Evolutionary conservation across 257 asterid genomes (phyloP), one percentile per base, ranked within the genome.

Genomic region (Scutellaria galericulata): DNA sequence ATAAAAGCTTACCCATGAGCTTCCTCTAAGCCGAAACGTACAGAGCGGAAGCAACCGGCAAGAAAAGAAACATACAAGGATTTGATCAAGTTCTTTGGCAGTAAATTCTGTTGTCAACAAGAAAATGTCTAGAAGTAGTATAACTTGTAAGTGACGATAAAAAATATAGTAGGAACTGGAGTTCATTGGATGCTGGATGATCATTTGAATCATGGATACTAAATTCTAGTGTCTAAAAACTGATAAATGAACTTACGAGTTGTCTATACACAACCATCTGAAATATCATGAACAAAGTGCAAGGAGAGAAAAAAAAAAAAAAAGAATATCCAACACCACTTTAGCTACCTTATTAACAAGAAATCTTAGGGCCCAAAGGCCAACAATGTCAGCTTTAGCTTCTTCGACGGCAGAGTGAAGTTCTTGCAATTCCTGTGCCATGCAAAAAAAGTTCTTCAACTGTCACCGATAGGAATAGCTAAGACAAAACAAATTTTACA

Each of bases 361-460:
- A 86, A 91, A 91, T 75, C 88, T 83, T 74, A 94, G 87, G 66
- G 99, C 95, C 99, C 99, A 94, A 70, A 94, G 93, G 71, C 99
- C 99, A 58, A 91, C 99, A 75, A 94, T 91, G 85, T 94, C 99
- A 13, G 98, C 99, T 84, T 94, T 94, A 63, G 99, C 97, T 86
- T 94, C 99, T 85, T 94, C 99, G 46, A 94, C 63, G 68, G 97
- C 85, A 6, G 99, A 89, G 86, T 94, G 97, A 80, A 94, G 90
- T 80, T 94, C 97, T 91, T 89, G 97, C 86, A 94, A 80, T 83
- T 91, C 97, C 99, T 94, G 82, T 62, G 35, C 46, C 72, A 69
- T 70, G 62, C 46, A 62, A 68, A 56, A 18, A 68, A 48, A 70
- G 66, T 45, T 47, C 55, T 35, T 70, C 55, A 59, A 55, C 70